Conservation (phyloP, 495 filamentous ascomycete genomes). For the Aspergillus ellipticus region DNA sequence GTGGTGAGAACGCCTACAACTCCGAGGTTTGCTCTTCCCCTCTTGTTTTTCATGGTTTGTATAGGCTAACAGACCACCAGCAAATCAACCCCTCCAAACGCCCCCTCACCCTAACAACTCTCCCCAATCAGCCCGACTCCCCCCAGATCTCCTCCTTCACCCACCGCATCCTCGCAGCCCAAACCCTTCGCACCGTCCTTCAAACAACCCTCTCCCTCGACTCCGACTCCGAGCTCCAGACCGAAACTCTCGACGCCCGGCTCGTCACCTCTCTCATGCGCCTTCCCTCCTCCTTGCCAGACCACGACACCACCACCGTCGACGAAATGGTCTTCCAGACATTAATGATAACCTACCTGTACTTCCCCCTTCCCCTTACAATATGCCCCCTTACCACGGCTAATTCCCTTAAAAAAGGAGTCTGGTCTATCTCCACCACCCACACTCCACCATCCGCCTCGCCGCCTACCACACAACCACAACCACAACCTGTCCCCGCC, state of each 20-base stretch:
- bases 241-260: conserved; percentile 55
- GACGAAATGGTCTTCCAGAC: conserved; percentile 84
- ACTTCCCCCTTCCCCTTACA: not conserved
- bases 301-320: conserved; percentile 55
- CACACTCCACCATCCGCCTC: conserved; percentile 44
- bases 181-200: conserved; percentile 65
- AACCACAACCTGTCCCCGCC: conserved; percentile 21
- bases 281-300: conserved; percentile 59
- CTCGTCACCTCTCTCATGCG: conserved; percentile 68
- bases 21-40: not conserved
- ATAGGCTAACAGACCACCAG: conserved; percentile 1
- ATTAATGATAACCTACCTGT: conserved; percentile 56
- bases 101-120: conserved; percentile 6
- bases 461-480: conserved; percentile 19
- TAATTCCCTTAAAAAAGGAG: conserved; percentile 29
- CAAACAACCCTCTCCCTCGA: conserved; percentile 33
- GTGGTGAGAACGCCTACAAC: conserved; percentile 11
- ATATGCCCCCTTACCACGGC: not conserved
- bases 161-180: conserved; percentile 46
- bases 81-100: conserved; percentile 4
- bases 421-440: conserved; percentile 72
- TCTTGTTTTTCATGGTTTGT: no score
- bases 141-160: conserved; percentile 24
- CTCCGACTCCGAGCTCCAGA: conserved; percentile 8
- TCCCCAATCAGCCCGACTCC: not conserved